A percentile compares a stretch with the other conserved stretches of the same genome.
These are phyloP conservation scores for Rhododendron williamsianum DNA, from an alignment of 148 eudicot species.

Conservation along the genomic window DNA sequence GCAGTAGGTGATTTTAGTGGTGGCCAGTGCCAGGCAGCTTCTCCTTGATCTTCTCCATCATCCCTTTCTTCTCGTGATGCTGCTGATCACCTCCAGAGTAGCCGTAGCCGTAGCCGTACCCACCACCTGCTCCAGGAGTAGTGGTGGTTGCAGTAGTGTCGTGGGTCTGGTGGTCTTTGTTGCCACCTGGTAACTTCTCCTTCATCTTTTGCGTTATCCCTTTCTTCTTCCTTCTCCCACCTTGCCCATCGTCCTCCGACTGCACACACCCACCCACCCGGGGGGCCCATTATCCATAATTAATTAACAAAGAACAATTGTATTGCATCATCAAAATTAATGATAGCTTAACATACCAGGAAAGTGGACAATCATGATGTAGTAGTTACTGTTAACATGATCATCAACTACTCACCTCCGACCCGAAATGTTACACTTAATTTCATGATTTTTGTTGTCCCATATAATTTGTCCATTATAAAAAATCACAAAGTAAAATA, in stretches of 20 bases:
- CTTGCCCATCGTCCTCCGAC: conserved; percentile 23
- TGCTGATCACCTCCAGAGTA: background rate
- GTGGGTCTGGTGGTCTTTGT: conserved; percentile 20
- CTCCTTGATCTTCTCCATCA: conserved; percentile 80
- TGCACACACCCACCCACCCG: background rate
- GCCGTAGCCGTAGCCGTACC: background rate
- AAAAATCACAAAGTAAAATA: too few species aligned
- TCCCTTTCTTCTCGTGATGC: conserved; percentile 59
- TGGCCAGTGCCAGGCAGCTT: conserved; percentile 42
- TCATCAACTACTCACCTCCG: too few species aligned
- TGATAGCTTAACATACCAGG: too few species aligned
- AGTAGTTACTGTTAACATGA: too few species aligned
- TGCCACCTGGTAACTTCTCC: conserved; percentile 60
- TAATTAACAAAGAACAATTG: too few species aligned
- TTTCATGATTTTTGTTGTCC: too few species aligned
- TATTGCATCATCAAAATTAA: too few species aligned
- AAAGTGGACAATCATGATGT: too few species aligned
- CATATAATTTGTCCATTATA: too few species aligned
- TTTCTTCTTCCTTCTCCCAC: conserved; percentile 64
- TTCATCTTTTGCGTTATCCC: conserved; percentile 63
- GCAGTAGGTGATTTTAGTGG: background rate
- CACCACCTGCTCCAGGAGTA: conserved; percentile 13
- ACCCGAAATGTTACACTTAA: too few species aligned
- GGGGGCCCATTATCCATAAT: too few species aligned
- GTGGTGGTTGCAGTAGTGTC: conserved; percentile 6